phyloP scores from a whole-genome alignment of 352 stramenopile genomes.

The Pythium pectinolyticum region DNA sequence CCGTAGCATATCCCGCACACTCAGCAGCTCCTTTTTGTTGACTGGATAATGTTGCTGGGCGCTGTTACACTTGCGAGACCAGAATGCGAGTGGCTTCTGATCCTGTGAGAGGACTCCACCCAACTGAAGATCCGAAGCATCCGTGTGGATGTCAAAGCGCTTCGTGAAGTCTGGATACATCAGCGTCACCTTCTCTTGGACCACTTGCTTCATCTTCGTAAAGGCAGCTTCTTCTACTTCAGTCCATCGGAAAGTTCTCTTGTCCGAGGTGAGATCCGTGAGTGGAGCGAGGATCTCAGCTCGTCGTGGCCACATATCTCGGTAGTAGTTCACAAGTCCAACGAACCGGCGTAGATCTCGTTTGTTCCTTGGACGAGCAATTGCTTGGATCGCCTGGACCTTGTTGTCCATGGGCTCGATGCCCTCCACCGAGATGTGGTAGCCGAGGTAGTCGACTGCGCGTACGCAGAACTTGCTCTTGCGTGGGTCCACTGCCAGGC shows the following conservation, averaged over 20 bases:
- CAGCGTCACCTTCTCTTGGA: neutral
- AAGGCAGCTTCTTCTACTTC: neutral
- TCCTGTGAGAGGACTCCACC: conserved; percentile 35
- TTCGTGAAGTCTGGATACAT: neutral
- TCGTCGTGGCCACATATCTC: neutral
- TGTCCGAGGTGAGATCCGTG: neutral
- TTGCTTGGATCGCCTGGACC: neutral
- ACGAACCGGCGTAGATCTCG: neutral
- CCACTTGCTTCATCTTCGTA: neutral
- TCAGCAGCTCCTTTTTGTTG: conserved; percentile 39
- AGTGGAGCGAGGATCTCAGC: neutral
- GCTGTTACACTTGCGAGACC: conserved; percentile 25
- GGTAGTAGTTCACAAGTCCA: neutral
- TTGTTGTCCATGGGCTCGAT: neutral
- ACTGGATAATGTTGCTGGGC: conserved; percentile 31
- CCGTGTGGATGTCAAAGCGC: neutral
- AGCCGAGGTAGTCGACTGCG: neutral
- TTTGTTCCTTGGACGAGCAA: neutral
- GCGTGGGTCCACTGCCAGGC: neutral
- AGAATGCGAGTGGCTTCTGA: conserved; percentile 17
- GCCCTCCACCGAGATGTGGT: neutral
- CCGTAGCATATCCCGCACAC: conserved; percentile 32
- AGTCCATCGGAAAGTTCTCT: neutral
- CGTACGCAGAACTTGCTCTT: neutral
- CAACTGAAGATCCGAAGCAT: conserved; percentile 37